Evolutionary conservation across 768 basidiomycete genomes (phyloP).

Genomic region (Hirschioporus abietinus): DNA sequence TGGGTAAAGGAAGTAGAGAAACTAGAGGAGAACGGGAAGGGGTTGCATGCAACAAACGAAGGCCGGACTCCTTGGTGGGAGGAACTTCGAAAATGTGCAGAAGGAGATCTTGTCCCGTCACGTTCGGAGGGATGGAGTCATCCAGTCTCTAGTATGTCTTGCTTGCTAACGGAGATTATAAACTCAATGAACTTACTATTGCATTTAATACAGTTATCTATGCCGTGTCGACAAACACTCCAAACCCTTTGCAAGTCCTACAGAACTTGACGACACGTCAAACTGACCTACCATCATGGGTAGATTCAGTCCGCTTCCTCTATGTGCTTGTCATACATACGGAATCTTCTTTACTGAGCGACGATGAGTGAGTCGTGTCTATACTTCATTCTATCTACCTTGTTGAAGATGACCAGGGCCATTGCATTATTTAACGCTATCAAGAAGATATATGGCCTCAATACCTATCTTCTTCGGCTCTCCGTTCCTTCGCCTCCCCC

Average conservation of each 20-base stretch:
- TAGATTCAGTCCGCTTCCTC: constrained; percentile 63
- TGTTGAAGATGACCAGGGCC: constrained; percentile 41
- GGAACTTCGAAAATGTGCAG: constrained; percentile 68
- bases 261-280: constrained; percentile 64
- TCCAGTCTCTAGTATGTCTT: constrained; percentile 64
- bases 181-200: constrained; percentile 1
- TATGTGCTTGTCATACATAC: constrained; percentile 81
- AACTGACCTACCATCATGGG: constrained; percentile 73
- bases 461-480: constrained; percentile 66
- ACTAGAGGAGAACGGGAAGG: constrained; percentile 29
- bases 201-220: constrained; percentile 54
- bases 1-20: constrained; percentile 70
- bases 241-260: constrained; percentile 78
- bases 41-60: constrained; percentile 19
- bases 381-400: neutral
- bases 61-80: constrained; percentile 82
- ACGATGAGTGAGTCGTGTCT: constrained; percentile 65
- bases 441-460: constrained; percentile 81
- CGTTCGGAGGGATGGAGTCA: constrained; percentile 83
- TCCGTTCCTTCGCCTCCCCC: constrained; percentile 58
- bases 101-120: constrained; percentile 71
- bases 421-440: constrained; percentile 78
- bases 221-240: constrained; percentile 76
- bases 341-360: constrained; percentile 56
- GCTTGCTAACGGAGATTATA: neutral